Conservation (phyloP, 1,284 basidiomycete species). For the Melampsora larici-populina region DNA sequence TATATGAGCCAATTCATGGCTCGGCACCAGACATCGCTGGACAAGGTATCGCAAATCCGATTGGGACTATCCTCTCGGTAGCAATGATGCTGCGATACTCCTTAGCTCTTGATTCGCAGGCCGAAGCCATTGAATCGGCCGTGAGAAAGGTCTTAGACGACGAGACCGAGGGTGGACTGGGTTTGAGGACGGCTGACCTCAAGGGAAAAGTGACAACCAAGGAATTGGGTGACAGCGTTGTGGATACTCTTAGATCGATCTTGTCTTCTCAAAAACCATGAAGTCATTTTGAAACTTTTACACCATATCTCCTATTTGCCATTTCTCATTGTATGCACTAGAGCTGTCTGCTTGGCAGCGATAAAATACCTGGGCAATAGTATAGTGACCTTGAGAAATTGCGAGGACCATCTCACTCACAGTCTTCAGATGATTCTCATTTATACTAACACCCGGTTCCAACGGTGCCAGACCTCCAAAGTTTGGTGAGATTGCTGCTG, state of each 20-base stretch:
- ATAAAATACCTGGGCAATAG: neutral
- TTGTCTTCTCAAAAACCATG: slow-evolving; percentile 53
- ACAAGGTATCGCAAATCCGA: slow-evolving; percentile 89
- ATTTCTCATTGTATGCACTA: neutral
- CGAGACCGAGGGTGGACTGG: slow-evolving; percentile 68
- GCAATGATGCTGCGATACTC: slow-evolving; percentile 95
- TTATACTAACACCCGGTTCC: no score
- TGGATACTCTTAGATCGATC: slow-evolving; percentile 69
- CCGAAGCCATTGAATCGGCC: slow-evolving; percentile 78
- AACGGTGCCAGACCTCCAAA: no score
- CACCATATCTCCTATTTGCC: neutral
- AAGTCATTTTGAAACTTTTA: neutral
- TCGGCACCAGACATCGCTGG: slow-evolving; percentile 96
- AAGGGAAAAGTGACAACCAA: slow-evolving; percentile 72
- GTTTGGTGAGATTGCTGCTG: no score
- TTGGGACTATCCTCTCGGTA: slow-evolving; percentile 93
- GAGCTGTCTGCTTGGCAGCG: neutral
- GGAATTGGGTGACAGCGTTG: slow-evolving; percentile 79
- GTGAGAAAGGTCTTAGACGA: slow-evolving; percentile 84
- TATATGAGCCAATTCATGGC: slow-evolving; percentile 88
- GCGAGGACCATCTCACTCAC: no score
- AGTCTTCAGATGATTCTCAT: no score
- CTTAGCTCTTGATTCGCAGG: slow-evolving; percentile 76
- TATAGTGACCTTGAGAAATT: no score
- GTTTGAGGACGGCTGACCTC: slow-evolving; percentile 80